Base-by-base conservation (phyloP, 306 rosid genomes). In the Dalbergia oliveri region DNA sequence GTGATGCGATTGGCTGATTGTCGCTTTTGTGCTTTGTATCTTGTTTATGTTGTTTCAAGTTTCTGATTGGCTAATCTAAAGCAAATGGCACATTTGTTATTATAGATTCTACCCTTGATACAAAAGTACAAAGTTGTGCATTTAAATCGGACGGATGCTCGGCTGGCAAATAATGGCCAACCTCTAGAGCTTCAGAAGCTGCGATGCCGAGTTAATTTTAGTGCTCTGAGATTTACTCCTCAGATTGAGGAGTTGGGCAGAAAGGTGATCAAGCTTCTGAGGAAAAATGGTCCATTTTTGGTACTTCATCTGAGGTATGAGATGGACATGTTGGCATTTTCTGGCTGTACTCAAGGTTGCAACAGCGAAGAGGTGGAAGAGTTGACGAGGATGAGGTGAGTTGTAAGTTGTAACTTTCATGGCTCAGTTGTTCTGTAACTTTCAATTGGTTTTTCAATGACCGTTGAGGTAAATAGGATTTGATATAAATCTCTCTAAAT, bases 241-340 rank as follows among this genome's bases (percentile, higher is more conserved):
- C 99, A 95, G 84, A 93, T 95, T 72, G 98, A 95, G 84, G 97
- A 93, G 81, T 83, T 95, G 88, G 99, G 97, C 63, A 89, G 83
- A 82, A 91, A 87, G 91, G 99, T 95, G 80, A 91, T 95, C 86
- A 80, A 62, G 73, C 98, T 93, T 72, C 78, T 95, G 54, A 86
- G 88, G 86, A 79, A 82, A 85, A 93, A 93, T 33, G 97, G 99
- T 76, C 97, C 90, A 5, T 90, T 94, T 87, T 83, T 94, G 76
- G 99, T 95, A 7, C 99, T 95, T 82, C 99, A 95, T 87, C 91
- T 95, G 54, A 87, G 99, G 85, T 95, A 90, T 84, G 99, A 95
- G 84, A 95, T 95, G 99, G 99, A 95, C 85, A 95, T 95, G 99
- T 71, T 95, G 83, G 98, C 99, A 70, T 95, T 95, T 91, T 95